Base-by-base conservation (phyloP, 2,329 filamentous ascomycete species). In the Arachnomyces sp. region DNA sequence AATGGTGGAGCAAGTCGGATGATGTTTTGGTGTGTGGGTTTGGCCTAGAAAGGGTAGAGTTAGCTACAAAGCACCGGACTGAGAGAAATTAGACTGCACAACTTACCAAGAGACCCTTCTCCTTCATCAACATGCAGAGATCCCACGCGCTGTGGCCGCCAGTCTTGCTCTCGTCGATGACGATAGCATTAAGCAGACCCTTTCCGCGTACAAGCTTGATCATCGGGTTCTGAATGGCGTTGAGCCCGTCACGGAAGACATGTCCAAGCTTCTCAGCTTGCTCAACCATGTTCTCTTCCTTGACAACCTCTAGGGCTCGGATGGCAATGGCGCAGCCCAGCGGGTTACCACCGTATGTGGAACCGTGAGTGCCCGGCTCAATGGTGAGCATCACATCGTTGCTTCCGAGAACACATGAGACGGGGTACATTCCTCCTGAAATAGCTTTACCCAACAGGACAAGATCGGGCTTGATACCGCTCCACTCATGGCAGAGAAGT, bases 341-440 rank as follows among this genome's bases (percentile, higher is more conserved):
- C 13, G 92, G 92, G 67, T 98, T 98, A 37, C 92, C 92, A 46
- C 92, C 92, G 58, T 96, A 98, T n/a, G 92, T 98, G 31, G 87
- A 94, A 36, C 92, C 92, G 66, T 98, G 92, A 17, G 92, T 96
- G 44, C 92, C 92, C 17, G 92, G 86, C 72, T 98, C 92, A 48
- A 98, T 74, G 7, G 90, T 92, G 50, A 95, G 76, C 89, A 98
- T 95, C 48, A 96, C 74, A 42, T 95, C 89, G 67, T 83, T 88
- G 55, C 81, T 81, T 46, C 84, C 82, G 38, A 98, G 74, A 36
- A 98, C 89, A 55, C 82, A 88, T 46, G 88, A 94, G 43, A 98
- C 92, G n/a, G 92, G 92, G 68, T 98, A 98, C 83, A 96, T 92
- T 64, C 92, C 92, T 48, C 92, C 92, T 28, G 88, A 94, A 61